Evolutionary conservation across 257 asterid species (phyloP), one percentile per base, ranked within the genome.

Genomic region (Fraxinus pennsylvanica): DNA sequence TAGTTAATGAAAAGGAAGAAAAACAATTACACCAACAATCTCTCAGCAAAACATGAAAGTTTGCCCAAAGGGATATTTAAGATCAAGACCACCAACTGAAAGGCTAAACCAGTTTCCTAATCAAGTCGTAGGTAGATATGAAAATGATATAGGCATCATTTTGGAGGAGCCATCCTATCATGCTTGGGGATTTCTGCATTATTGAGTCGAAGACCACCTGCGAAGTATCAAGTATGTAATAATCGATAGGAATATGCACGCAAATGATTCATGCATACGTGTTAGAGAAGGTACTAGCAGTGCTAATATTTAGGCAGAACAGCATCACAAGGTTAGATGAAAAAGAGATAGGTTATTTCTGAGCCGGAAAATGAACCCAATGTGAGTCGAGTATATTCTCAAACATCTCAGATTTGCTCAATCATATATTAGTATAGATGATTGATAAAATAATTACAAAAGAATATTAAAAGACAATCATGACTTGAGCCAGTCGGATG

Each of bases 171-270:
- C 74, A 75, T 43, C 67, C 73, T 83, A 9, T 69, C 80, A 76
- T 74, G 82, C 45, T 83, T 82, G 32, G 84, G 75, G 75, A 74
- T 83, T 72, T 78, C 91, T 41, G 80, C 29, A 27, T 68, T 87
- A 82, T 84, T 84, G 73, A 81, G 84, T 25, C 83, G 90, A 73
- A 82, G 81, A 69, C 88, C 89, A 79, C 92, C 96, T 89, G 87
- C 63, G 57, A 63, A 22, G 36, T 30, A 25, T 78, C 78, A 85
- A 76, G 63, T 47, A n/a, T 14, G 29, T n/a, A 72, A 69, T 22
- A 66, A 54, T 32, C 35, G 8, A 12, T 14, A 17, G 33, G 29
- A n/a, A 72, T 12, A 36, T 9, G 5, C 57, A 5, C 0, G 19
- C 54, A 47, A 1, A 47, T 1, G n/a, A 47, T 47, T 47, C 57